Evolutionary conservation across 2,329 filamentous ascomycete species (phyloP), one percentile per base, ranked within the genome.

Genomic region (Tolypocladium cylindrosporum): DNA sequence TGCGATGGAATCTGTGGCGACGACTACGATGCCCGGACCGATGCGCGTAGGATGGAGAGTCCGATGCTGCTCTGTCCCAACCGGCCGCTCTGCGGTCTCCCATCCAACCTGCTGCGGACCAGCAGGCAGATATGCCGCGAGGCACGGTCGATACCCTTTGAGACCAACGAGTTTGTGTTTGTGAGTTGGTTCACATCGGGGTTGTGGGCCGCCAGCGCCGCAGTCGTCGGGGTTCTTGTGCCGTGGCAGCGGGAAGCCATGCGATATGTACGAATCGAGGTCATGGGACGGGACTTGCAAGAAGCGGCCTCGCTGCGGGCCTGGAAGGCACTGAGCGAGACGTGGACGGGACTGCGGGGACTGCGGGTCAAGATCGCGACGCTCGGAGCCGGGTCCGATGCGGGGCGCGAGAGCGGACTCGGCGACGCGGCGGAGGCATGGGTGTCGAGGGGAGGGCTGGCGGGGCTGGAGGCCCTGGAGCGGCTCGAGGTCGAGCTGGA

Each of bases 111-210:
- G 6, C 71, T 80, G 2, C 60, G 57, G 6, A 61, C 69, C 27
- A 75, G 69, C 61, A 68, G 66, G 34, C 74, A 77, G 57, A 62
- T 79, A 24, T 79, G 79, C 65, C 39, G 63, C 55, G 78, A 81
- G 61, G 67, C 71, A 4, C 70, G 74, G 4, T 21, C 58, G 0
- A 34, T 79, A 2, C 75, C 78, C 2, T 78, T 77, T 61, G 61
- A 64, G 9, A 59, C 64, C 27, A 78, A 77, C 65, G 76, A 79
- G 55, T 79, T 80, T 58, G 71, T 72, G 31, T 80, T 79, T 59
- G 67, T 74, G 42, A 75, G 74, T 50, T 76, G 74, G 73, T 77
- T 77, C 65, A 69, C 73, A 14, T 76, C 74, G 16, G 78, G 77
- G 0, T 63, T 78, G 4, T 72, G 72, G 62, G 71, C 75, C 1